phyloP scores from a whole-genome alignment of 345 rosid species.

The Psidium guajava region DNA sequence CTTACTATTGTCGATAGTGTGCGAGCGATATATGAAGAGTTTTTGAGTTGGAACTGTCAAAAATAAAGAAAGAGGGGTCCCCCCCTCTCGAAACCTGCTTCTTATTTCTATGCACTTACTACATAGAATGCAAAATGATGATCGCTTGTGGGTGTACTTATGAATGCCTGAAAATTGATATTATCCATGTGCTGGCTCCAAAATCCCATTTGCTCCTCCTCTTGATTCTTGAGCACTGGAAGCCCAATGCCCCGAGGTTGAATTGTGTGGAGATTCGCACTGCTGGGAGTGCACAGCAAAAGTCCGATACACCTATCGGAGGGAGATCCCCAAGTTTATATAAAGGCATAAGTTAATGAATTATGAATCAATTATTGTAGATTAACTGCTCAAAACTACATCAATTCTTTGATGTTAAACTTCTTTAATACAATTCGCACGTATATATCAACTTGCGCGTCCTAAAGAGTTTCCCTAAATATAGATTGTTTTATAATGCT shows the following conservation, averaged over 20 bases:
- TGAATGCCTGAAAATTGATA: not conserved
- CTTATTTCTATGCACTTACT: not conserved
- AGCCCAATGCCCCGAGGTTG: not conserved
- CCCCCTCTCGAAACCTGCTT: not conserved
- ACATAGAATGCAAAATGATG: not conserved
- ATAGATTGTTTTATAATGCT: not conserved
- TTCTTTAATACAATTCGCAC: too few relatives aligned
- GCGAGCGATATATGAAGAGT: not conserved
- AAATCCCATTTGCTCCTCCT: not conserved
- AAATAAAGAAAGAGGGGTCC: not conserved
- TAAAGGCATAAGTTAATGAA: too few relatives aligned
- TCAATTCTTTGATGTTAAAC: too few relatives aligned
- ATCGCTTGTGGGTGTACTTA: not conserved
- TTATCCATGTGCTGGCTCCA: not conserved
- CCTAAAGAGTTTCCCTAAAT: not conserved
- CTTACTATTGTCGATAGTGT: not conserved
- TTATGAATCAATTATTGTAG: too few relatives aligned
- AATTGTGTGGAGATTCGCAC: too few relatives aligned
- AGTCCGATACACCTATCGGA: too few relatives aligned
- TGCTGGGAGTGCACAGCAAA: rapidly evolving
- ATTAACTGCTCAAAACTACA: too few relatives aligned
- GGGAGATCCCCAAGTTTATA: too few relatives aligned
- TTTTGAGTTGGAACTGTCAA: not conserved
- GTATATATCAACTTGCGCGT: not conserved
- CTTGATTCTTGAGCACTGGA: not conserved